Evolutionary conservation across 306 rosid genomes (phyloP).

Genomic region (Casuarina glauca): DNA sequence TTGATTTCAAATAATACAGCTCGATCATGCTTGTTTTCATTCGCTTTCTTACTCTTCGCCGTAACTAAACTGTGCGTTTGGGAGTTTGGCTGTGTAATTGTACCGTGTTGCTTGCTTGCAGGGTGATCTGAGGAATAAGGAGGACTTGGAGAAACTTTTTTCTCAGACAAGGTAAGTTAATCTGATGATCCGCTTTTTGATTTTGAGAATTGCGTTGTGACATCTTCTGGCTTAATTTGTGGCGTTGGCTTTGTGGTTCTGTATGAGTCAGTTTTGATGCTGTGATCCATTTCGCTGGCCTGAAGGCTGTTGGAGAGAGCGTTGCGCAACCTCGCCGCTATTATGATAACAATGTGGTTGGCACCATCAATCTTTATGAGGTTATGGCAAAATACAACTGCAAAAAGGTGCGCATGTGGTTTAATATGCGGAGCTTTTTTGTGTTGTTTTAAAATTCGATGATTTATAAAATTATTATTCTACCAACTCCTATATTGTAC

Average conservation of each 20-base stretch:
- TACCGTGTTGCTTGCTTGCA: constrained; percentile 23
- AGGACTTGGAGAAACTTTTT: constrained; percentile 79
- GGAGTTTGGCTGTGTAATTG: background rate
- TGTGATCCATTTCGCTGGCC: constrained; percentile 89
- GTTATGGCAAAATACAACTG: constrained; percentile 79
- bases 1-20: background rate
- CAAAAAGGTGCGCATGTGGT: constrained; percentile 54
- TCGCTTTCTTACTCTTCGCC: background rate
- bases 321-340: constrained; percentile 75
- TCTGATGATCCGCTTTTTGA: background rate
- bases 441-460: background rate
- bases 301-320: constrained; percentile 94
- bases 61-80: background rate
- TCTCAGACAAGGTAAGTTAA: constrained; percentile 50
- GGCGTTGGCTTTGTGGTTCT: background rate
- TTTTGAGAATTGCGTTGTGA: background rate
- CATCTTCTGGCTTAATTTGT: background rate
- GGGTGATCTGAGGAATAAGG: constrained; percentile 82
- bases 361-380: constrained; percentile 82
- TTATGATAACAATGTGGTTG: constrained; percentile 68
- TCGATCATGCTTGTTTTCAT: background rate
- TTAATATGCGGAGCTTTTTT: constrained; percentile 1
- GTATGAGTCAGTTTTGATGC: constrained; percentile 70
- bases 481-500: too few species aligned
- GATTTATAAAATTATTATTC: too few species aligned